Evolutionary conservation across 768 basidiomycete genomes (phyloP).

Genomic region (Pholiota microspora): DNA sequence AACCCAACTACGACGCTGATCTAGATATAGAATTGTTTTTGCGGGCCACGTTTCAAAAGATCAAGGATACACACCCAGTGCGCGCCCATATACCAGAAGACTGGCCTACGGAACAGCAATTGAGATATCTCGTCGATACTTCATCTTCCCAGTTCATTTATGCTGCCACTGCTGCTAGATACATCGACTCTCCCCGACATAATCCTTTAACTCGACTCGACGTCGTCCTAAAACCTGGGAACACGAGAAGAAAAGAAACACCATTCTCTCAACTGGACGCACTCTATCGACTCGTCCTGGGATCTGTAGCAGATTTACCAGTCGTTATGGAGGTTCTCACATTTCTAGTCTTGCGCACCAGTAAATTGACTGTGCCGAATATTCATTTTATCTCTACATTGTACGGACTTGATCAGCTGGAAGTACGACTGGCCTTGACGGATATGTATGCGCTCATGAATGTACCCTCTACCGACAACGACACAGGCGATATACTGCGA

Average conservation of each 20-base stretch:
- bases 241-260: not conserved
- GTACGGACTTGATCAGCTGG: not conserved
- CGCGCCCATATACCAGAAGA: not conserved
- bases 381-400: not conserved
- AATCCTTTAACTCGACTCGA: not conserved
- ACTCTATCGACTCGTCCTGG: not conserved
- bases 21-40: not conserved
- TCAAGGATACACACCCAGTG: not conserved
- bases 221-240: not conserved
- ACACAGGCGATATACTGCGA: not conserved
- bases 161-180: constrained; percentile 1
- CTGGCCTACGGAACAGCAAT: not conserved
- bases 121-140: not conserved
- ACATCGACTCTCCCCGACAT: not conserved
- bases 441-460: not conserved
- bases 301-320: not conserved
- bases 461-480: not conserved
- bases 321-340: not conserved
- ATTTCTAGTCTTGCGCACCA: not conserved
- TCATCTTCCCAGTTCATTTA: constrained; percentile 8
- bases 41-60: not conserved
- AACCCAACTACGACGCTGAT: not conserved
- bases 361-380: not conserved
- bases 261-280: not conserved
- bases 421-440: not conserved